Conservation (phyloP, 2,329 filamentous ascomycete genomes). For the Leptographium wingfieldii region DNA sequence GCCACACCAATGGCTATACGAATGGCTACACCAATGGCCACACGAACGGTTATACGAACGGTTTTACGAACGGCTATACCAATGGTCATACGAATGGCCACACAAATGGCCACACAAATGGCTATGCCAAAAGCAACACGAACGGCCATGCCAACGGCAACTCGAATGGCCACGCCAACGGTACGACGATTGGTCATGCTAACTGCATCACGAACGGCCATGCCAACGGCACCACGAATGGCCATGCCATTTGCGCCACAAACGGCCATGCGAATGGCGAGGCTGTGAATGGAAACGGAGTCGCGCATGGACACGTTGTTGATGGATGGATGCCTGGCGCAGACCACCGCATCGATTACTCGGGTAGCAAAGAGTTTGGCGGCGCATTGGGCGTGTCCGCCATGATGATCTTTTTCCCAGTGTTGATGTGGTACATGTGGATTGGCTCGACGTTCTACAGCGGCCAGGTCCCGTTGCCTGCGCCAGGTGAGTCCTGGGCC, state of each 20-base stretch:
- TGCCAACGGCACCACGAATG: constrained; percentile 3
- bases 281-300: constrained; percentile 18
- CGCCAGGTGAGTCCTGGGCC: constrained; percentile 48
- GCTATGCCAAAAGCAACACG: no score
- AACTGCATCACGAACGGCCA: constrained; percentile 4
- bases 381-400: constrained; percentile 65
- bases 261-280: constrained; percentile 15
- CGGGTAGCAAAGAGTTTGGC: constrained; percentile 68
- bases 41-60: constrained; percentile 3
- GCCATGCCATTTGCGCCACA: constrained; percentile 3
- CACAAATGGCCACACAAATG: not conserved
- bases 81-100: constrained; percentile 12
- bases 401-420: constrained; percentile 90
- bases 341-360: constrained; percentile 51
- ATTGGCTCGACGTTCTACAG: constrained; percentile 87
- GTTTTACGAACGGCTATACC: not conserved
- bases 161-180: constrained; percentile 7
- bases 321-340: constrained; percentile 48
- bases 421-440: constrained; percentile 99
- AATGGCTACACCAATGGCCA: constrained; percentile 12
- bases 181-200: not conserved
- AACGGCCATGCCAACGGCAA: constrained; percentile 12
- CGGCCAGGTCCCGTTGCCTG: constrained; percentile 62
- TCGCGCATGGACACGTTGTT: constrained; percentile 18
- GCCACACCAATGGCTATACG: constrained; percentile 9